Conservation (phyloP, 2,329 filamentous ascomycete genomes). For the Sporothrix luriei region DNA sequence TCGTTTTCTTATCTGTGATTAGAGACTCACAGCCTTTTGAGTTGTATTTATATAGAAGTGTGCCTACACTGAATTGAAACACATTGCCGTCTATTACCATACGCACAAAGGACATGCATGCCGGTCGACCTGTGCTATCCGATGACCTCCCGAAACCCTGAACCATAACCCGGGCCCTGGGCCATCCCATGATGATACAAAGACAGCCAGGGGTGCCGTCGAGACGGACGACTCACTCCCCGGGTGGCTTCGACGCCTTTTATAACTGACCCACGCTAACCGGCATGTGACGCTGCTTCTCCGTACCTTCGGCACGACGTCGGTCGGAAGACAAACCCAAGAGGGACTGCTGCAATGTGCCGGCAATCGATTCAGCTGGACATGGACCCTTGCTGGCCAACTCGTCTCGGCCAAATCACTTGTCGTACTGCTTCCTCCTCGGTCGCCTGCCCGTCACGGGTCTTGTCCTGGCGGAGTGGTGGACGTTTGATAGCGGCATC, state of each 20-base stretch:
- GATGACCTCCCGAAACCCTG: no score
- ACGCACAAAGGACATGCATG: background rate
- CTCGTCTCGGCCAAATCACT: background rate
- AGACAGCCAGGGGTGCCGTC: background rate
- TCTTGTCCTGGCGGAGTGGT: background rate
- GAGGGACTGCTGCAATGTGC: background rate
- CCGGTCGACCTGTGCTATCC: background rate
- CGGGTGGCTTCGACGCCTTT: background rate
- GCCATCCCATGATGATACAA: background rate
- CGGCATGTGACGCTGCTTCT: background rate
- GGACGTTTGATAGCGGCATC: background rate
- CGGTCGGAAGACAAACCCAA: background rate
- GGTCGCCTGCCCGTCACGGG: background rate
- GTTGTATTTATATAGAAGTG: slow-evolving; percentile 16
- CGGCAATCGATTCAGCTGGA: background rate
- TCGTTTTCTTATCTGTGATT: background rate
- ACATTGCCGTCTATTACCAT: background rate
- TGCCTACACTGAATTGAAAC: background rate
- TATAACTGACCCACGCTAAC: background rate
- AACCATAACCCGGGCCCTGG: no score
- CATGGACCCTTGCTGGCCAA: background rate
- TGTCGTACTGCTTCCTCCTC: background rate
- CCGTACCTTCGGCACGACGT: background rate
- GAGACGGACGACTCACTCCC: background rate
- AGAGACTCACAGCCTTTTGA: background rate